Evolutionary conservation across 441 rosid species (phyloP).

Genomic region (Arabidopsis lyrata): DNA sequence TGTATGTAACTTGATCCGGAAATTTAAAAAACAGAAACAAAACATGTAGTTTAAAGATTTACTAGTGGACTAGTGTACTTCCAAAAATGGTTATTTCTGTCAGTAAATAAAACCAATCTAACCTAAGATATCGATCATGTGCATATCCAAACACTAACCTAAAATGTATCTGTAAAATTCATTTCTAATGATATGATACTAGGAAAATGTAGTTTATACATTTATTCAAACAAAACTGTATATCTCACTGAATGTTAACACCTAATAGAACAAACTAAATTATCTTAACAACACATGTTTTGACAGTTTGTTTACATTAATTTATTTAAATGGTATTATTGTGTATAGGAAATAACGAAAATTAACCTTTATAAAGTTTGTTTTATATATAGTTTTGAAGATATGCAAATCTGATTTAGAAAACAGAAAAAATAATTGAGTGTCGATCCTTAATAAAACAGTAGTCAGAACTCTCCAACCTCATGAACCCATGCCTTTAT

Average conservation of each 20-base stretch:
- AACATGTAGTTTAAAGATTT: not conserved
- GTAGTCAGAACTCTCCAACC: conserved; percentile 37
- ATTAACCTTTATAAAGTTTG: not conserved
- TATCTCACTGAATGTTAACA: conserved; percentile 42
- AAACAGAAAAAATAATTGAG: conserved; percentile 16
- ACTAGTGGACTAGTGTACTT: conserved; percentile 29
- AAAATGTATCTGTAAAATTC: conserved; percentile 10
- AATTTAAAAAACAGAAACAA: too few relatives aligned
- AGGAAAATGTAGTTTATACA: conserved; percentile 11
- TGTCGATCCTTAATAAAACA: conserved; percentile 36
- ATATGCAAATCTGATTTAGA: conserved; percentile 37
- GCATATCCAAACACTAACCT: conserved; percentile 25
- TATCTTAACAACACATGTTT: conserved; percentile 44
- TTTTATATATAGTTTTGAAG: conserved; percentile 4
- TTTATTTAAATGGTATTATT: not conserved
- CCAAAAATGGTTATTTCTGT: not conserved
- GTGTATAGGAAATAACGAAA: not conserved
- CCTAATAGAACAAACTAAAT: conserved; percentile 47
- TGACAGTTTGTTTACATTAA: conserved; percentile 36
- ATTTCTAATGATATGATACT: conserved; percentile 12
- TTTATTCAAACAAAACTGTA: conserved; percentile 22
- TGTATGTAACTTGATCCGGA: too few relatives aligned
- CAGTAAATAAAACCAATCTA: conserved; percentile 20
- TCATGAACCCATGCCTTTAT: conserved; percentile 32
- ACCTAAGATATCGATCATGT: conserved; percentile 40